These are phyloP conservation scores for Penicillium brasilianum DNA, from an alignment of 2,329 filamentous ascomycete genomes.

Conservation along the genomic window DNA sequence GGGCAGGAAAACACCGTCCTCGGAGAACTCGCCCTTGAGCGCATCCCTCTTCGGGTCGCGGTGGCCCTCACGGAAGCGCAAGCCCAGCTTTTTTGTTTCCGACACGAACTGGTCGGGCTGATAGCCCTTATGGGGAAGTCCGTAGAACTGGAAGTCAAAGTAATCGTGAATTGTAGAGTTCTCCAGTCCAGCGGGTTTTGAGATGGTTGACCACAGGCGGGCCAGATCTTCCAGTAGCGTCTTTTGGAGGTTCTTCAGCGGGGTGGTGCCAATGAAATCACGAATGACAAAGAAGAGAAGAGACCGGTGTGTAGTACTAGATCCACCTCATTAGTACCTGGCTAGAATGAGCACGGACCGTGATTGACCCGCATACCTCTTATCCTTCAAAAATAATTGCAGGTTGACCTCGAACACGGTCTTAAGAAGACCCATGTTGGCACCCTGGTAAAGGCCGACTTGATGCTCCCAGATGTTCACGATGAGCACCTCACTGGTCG, in stretches of 20 bases:
- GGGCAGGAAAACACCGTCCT: conserved; percentile 83
- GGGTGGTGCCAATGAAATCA: conserved; percentile 91
- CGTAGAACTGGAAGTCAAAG: conserved; percentile 97
- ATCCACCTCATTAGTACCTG: conserved; percentile 21
- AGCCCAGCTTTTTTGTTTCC: conserved; percentile 79
- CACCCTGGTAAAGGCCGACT: conserved; percentile 95
- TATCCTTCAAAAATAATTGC: conserved; percentile 95
- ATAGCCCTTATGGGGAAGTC: conserved; percentile 93
- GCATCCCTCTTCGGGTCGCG: conserved; percentile 68
- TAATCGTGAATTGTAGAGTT: conserved; percentile 91
- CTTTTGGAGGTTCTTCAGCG: conserved; percentile 84
- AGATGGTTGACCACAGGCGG: conserved; percentile 90
- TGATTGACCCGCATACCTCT: conserved; percentile 65
- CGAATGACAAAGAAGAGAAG: conserved; percentile 98
- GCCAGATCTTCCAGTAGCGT: conserved; percentile 89
- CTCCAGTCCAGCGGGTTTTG: conserved; percentile 88
- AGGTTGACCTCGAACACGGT: conserved; percentile 99
- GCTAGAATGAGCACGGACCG: neutral
- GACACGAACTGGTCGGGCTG: conserved; percentile 88
- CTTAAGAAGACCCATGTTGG: conserved; percentile 98
- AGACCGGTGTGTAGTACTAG: conserved; percentile 81
- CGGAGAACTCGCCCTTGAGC: conserved; percentile 70
- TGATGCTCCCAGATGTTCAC: conserved; percentile 99
- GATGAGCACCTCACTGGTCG: conserved; percentile 96
- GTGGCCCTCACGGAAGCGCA: conserved; percentile 81